A percentile compares a stretch with the other conserved stretches of the same genome.
These are phyloP conservation scores for Plasmodium gaboni DNA, from an alignment of 169 alveolate species.

Conservation along the genomic window DNA sequence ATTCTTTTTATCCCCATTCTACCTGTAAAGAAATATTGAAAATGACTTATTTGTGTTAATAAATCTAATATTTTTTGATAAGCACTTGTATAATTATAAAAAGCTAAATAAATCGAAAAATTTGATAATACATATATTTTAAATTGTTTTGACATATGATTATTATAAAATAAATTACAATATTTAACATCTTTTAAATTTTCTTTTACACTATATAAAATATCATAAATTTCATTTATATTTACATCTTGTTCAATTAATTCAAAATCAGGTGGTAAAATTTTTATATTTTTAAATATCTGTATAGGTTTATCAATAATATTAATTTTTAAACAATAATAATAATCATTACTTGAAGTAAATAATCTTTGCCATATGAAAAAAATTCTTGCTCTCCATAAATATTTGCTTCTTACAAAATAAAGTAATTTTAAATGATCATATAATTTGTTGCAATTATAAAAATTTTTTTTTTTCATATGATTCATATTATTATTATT, in stretches of 20 bases:
- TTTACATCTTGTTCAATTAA: conserved; percentile 42
- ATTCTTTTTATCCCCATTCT: conserved; percentile 84
- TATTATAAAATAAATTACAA: conserved; percentile 40
- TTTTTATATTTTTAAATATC: conserved; percentile 56
- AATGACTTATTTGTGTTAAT: conserved; percentile 72
- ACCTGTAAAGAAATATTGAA: conserved; percentile 83
- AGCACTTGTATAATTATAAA: conserved; percentile 77
- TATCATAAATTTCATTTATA: conserved; percentile 13
- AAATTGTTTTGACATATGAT: conserved; percentile 69
- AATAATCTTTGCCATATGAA: conserved; percentile 76
- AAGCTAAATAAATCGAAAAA: conserved; percentile 77
- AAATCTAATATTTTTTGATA: conserved; percentile 52
- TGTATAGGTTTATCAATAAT: conserved; percentile 41
- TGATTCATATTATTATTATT: neutral
- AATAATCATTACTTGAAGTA: conserved; percentile 18
- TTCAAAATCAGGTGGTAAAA: conserved; percentile 38
- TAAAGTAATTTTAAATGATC: conserved; percentile 14
- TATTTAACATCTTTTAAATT: conserved; percentile 14
- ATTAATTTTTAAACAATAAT: conserved; percentile 41
- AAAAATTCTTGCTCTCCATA: conserved; percentile 72
- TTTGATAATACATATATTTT: conserved; percentile 79
- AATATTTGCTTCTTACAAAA: conserved; percentile 64
- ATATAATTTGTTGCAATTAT: neutral
- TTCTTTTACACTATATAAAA: conserved; percentile 16
- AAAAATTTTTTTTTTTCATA: no score